Evolutionary conservation across 176 grass and related monocot species (phyloP).

Genomic region (Poa annua): DNA sequence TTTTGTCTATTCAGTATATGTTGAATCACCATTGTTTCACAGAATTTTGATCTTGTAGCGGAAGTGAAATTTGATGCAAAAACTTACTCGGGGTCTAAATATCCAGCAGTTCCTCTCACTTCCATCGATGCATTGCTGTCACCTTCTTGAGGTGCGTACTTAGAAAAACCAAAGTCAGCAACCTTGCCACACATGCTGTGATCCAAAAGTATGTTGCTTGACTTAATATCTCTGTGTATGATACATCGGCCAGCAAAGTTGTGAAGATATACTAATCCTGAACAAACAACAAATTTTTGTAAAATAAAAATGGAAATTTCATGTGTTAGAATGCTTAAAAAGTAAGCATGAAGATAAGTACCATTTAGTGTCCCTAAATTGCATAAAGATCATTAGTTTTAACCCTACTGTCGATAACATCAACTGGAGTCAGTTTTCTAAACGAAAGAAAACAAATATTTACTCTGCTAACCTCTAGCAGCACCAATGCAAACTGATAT

Average conservation of each 20-base stretch:
- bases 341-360: conserved; percentile 28
- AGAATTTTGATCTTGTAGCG: conserved; percentile 7
- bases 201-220: conserved; percentile 84
- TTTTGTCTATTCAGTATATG: not conserved
- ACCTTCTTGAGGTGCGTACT: conserved; percentile 77
- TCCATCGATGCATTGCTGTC: conserved; percentile 73
- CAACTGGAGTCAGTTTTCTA: not conserved
- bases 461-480: conserved; percentile 53
- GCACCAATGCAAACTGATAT: conserved; percentile 72
- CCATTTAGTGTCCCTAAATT: not conserved
- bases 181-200: conserved; percentile 80
- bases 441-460: not conserved
- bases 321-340: not conserved
- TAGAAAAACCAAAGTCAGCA: conserved; percentile 73
- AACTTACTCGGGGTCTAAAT: conserved; percentile 85
- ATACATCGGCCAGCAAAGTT: conserved; percentile 63
- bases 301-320: conserved; percentile 19
- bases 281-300: conserved; percentile 33
- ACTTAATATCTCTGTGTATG: conserved; percentile 82
- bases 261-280: conserved; percentile 72
- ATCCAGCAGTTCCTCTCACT: conserved; percentile 85
- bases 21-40: not conserved
- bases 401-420: not conserved
- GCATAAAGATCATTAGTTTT: conserved; percentile 8
- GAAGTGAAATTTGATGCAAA: conserved; percentile 17